phyloP scores from a whole-genome alignment of 1,284 basidiomycete genomes.

The Neolentinus lepideus region DNA sequence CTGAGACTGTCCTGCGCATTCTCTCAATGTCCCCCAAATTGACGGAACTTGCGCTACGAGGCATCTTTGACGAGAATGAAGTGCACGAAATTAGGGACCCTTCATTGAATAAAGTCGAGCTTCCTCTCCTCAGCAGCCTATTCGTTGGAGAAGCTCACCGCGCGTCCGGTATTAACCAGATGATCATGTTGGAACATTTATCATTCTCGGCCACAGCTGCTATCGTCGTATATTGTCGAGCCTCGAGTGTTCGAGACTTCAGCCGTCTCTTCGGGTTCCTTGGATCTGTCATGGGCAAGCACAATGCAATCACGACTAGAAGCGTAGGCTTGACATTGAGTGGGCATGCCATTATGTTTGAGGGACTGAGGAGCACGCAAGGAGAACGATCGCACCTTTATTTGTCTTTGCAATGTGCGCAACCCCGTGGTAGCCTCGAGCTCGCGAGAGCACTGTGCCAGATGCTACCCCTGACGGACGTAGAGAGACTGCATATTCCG shows the following conservation, averaged over 20 bases:
- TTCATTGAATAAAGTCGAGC: background rate
- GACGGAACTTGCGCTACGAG: background rate
- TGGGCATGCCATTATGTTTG: background rate
- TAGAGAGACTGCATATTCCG: background rate
- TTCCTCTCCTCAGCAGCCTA: background rate
- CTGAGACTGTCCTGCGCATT: background rate
- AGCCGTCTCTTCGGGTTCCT: background rate
- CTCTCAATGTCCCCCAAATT: background rate
- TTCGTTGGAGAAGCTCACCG: background rate
- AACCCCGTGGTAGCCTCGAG: background rate
- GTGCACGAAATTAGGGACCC: background rate
- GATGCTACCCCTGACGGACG: background rate
- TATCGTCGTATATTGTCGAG: background rate
- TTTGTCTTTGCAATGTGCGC: background rate
- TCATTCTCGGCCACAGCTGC: background rate
- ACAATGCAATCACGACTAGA: background rate
- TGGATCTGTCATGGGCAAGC: background rate
- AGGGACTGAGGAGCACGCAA: background rate
- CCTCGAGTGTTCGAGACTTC: background rate
- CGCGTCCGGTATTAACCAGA: background rate
- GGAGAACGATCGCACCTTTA: background rate
- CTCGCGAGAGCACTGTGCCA: background rate
- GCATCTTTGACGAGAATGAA: background rate
- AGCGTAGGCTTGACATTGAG: background rate
- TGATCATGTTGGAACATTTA: background rate